Evolutionary conservation across 805 yeast genomes (phyloP), one percentile per base, ranked within the genome.

Genomic region (Nakazawaea ishiwadae): DNA sequence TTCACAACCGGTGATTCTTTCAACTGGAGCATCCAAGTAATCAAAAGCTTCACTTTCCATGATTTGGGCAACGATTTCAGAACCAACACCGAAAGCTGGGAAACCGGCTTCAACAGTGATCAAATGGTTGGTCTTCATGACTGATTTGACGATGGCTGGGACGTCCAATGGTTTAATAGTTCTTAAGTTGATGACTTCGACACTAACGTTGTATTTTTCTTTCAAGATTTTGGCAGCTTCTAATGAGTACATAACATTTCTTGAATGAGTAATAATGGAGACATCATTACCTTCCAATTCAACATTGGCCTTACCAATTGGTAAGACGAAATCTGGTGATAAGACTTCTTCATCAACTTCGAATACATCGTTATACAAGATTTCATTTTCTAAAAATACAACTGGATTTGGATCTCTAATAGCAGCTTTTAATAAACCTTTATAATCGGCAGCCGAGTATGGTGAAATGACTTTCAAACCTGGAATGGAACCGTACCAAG

Each of bases 31-130:
- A 69, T 93, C 99, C 61, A 93, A 79, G 79, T 89, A 87, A 69
- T 93, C 99, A 53, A 93, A 93, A 40, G 96, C 98, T 69, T 90
- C 97, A 45, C 95, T 80, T 73, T 93, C 99, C 96, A 93, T 89
- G 62, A 93, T 75, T 70, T 89, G 96, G 48, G 98, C 99, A 64
- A 90, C 79, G 58, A 93, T 86, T 76, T 93, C 99, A 41, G 97
- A 87, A 60, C 99, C 99, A 52, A 93, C 95, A 73, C 99, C 98
- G 61, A 87, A 93, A 44, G 88, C 91, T 52, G 99, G 99, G 95
- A 79, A 93, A 48, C 95, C 96, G 37, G 96, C 84, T 74, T 93
- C 99, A 46, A 91, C 97, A 37, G 97, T 83, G 59, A 93, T 82
- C 65, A 90, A 79, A 63, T 95, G 96, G 74, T 88, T 86, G 56